Evolutionary conservation across 2,329 filamentous ascomycete species (phyloP).

Genomic region (Fusarium xyrophilum): DNA sequence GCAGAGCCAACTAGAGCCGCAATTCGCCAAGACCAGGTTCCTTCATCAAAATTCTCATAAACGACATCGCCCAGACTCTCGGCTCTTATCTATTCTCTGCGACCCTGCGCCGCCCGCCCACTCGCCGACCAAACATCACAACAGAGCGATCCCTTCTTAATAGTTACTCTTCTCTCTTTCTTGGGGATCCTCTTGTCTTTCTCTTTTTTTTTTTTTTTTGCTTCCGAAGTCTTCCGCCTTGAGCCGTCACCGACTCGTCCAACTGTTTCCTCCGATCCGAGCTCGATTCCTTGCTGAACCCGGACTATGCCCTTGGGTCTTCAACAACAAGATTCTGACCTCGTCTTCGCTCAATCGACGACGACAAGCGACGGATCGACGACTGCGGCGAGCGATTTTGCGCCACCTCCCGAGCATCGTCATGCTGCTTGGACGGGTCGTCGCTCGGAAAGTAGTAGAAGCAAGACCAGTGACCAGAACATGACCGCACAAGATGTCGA

Average conservation of each 20-base stretch:
- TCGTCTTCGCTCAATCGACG: conserved; percentile 36
- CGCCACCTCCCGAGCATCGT: conserved; percentile 39
- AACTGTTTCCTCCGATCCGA: conserved; percentile 7
- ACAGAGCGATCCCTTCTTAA: conserved; percentile 18
- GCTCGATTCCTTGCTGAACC: neutral
- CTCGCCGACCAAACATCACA: neutral
- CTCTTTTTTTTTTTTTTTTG: conserved; percentile 4
- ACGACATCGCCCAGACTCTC: conserved; percentile 22
- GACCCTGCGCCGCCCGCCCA: conserved; percentile 25
- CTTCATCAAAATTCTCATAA: conserved; percentile 35
- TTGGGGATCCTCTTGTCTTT: conserved; percentile 19
- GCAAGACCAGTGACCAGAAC: conserved; percentile 39
- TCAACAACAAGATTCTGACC: conserved; percentile 34
- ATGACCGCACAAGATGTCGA: conserved; percentile 51
- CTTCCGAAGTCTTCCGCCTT: conserved; percentile 17
- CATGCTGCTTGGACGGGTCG: conserved; percentile 44
- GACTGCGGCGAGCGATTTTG: conserved; percentile 33
- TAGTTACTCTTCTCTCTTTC: neutral
- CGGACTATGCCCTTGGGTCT: conserved; percentile 41
- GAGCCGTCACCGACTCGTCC: conserved; percentile 18
- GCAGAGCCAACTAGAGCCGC: conserved; percentile 26
- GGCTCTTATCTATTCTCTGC: conserved; percentile 20
- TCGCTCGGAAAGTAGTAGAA: conserved; percentile 39
- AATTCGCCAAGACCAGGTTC: conserved; percentile 17
- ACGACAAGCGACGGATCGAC: conserved; percentile 27